Base-by-base conservation (phyloP, 2,329 filamentous ascomycete species). In the Celoporthe dispersa region DNA sequence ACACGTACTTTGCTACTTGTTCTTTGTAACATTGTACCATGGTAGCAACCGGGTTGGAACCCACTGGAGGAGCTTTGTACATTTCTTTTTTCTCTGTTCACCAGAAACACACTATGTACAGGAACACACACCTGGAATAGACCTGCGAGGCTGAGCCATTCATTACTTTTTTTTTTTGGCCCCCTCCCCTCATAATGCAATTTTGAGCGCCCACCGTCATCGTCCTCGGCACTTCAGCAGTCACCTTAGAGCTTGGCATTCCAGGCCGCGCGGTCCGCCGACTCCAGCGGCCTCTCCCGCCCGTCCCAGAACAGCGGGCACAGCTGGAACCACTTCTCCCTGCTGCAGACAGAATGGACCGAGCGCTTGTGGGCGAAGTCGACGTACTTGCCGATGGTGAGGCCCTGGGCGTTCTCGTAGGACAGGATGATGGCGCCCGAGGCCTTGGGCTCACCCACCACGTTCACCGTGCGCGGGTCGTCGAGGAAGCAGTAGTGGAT, bases 401-500 rank as follows among this genome's bases (percentile, higher is more conserved):
- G 72, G 1, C 78, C 78, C 41, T 79, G 76, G 0, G 74, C 69
- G 53, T 76, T 76, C 68, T 79, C 78, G 65, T 78, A 79, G 12
- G 73, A 74, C 35, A 76, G 67, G 51, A 75, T 74, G 14, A 51
- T 74, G 33, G 71, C 65, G 1, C 73, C 72, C 22, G 70, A 41
- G 19, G 73, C 73, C 41, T 72, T 72, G 9, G 74, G 74, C 66
- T 75, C 74, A 3, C 81, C 82, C 1, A 88, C 86, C 7, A 86
- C 81, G 68, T 82, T 83, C 73, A 78, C 81, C 0, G 86, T 88
- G 7, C 87, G 83, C 33, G 85, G 84, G 70, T 88, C 86, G 72
- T 88, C 87, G 8, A 89, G 80, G 78, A 88, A 88, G 75, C 85
- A 84, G 77, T 87, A 89, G 74, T 89, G 87, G 73, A 88, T 88